These are phyloP conservation scores for Cystobasidium tubakii DNA, from an alignment of 768 basidiomycete species.

Conservation along the genomic window DNA sequence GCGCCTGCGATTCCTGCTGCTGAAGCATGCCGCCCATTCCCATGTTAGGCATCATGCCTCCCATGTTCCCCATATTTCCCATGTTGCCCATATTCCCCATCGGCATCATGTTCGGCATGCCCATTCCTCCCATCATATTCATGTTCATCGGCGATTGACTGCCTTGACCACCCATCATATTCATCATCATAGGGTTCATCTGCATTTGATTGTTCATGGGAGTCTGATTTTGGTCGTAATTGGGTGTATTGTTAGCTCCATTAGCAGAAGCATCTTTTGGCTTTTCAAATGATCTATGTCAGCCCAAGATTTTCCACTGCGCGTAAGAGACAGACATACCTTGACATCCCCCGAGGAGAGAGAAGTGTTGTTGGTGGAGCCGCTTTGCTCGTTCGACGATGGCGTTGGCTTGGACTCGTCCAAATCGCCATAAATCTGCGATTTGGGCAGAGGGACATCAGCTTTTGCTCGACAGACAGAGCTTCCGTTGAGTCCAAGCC, in stretches of 20 bases:
- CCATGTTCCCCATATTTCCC: conserved; percentile 21
- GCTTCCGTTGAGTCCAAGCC: too few species aligned
- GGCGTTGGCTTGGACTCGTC: conserved; percentile 31
- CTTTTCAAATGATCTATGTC: neutral
- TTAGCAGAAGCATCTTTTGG: neutral
- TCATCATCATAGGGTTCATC: conserved; percentile 23
- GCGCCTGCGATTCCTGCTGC: neutral
- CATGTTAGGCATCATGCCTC: conserved; percentile 1
- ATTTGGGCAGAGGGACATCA: neutral
- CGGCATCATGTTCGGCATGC: conserved; percentile 20
- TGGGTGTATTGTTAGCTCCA: neutral
- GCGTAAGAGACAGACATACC: neutral
- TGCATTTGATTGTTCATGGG: conserved; percentile 3
- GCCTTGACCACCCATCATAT: neutral
- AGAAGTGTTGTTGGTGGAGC: conserved; percentile 14
- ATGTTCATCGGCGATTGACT: neutral
- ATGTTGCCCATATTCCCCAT: conserved; percentile 22
- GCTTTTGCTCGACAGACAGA: neutral
- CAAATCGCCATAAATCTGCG: conserved; percentile 29
- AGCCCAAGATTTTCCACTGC: too few species aligned
- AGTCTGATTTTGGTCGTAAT: neutral
- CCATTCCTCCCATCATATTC: conserved; percentile 4
- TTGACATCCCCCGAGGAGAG: neutral
- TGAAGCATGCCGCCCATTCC: conserved; percentile 7
- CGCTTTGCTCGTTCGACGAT: neutral